Evolutionary conservation across 2,329 filamentous ascomycete genomes (phyloP), one percentile per base, ranked within the genome.

Genomic region (Albophoma yamanashiensis): DNA sequence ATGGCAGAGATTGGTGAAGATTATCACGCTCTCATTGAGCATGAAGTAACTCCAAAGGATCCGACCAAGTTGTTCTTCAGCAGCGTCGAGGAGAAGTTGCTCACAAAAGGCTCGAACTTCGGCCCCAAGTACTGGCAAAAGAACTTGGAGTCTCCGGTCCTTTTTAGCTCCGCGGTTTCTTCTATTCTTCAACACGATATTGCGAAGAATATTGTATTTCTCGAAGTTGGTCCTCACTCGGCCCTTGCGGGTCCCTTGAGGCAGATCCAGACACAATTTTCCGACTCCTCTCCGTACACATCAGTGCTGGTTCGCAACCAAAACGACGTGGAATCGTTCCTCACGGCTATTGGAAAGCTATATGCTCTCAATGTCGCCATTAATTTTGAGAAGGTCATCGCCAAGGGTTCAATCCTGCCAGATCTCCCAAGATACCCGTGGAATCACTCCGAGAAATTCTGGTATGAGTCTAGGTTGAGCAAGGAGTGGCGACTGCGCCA

Each of bases 211-310:
- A 38, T 58, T 1, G 58, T 64, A 1, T 61, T 66, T 25, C 40
- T 69, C 2, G 67, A 68, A 56, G 38, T 69, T 9, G 67, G 67
- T 0, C 66, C 67, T 1, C 67, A 69, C 27, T 53, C 64, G 0
- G 63, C 66, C 0, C 61, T 69, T 2, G 57, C 61, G 12, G 61
- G 66, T 0, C 66, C 66, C 2, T 40, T 69, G 12, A 55, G 62
- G 2, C 65, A 68, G 9, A 64, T 64, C n/a, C 34, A 34, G 22
- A 17, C n/a, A 12, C 47, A 42, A 17, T 39, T 20, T 17, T 39
- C 39, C 14, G 55, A 7, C 7, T 8, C 36, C 8, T 45, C 47
- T 25, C 45, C 56, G 9, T 65, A 65, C 56, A 56, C 47, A 7
- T 47, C 58, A 12, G 20, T 56, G 7, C 36, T 68, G n/a, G 39